Conservation (phyloP, 345 rosid genomes). For the Anastatica hierochuntica region DNA sequence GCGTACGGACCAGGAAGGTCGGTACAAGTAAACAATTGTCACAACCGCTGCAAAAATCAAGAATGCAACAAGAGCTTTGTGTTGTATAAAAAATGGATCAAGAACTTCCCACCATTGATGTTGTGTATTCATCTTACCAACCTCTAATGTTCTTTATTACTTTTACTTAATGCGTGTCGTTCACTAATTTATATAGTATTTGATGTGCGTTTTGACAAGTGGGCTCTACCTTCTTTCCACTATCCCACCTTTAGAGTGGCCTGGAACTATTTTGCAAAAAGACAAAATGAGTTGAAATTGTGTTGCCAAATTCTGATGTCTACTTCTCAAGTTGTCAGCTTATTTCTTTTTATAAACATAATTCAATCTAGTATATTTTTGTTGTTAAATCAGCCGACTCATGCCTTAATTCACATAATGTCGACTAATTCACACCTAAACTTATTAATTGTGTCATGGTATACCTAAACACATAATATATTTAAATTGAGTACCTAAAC, state of each 20-base stretch:
- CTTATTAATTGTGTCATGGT: too few species aligned
- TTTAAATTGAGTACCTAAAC: too few species aligned
- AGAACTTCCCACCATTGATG: slow-evolving; percentile 17
- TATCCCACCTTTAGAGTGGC: background rate
- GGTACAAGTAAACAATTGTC: slow-evolving; percentile 39
- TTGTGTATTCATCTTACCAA: slow-evolving; percentile 24
- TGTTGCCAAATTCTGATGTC: background rate
- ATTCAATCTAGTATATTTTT: too few species aligned
- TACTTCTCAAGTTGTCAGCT: too few species aligned
- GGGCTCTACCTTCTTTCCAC: background rate
- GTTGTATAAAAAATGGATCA: slow-evolving; percentile 7
- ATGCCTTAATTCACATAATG: too few species aligned
- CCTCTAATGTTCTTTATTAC: background rate
- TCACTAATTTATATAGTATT: background rate
- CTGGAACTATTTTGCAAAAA: background rate
- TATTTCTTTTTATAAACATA: too few species aligned
- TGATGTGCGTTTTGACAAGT: background rate
- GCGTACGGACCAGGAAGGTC: slow-evolving; percentile 50
- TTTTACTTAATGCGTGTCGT: background rate
- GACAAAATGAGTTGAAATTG: background rate
- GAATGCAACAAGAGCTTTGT: slow-evolving; percentile 4
- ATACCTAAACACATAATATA: too few species aligned
- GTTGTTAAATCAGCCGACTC: too few species aligned
- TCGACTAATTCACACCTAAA: too few species aligned
- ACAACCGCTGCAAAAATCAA: slow-evolving; percentile 20